These are phyloP conservation scores for Rhizomucor miehei DNA, from an alignment of 371 early-diverging fungal genomes.

Conservation along the genomic window DNA sequence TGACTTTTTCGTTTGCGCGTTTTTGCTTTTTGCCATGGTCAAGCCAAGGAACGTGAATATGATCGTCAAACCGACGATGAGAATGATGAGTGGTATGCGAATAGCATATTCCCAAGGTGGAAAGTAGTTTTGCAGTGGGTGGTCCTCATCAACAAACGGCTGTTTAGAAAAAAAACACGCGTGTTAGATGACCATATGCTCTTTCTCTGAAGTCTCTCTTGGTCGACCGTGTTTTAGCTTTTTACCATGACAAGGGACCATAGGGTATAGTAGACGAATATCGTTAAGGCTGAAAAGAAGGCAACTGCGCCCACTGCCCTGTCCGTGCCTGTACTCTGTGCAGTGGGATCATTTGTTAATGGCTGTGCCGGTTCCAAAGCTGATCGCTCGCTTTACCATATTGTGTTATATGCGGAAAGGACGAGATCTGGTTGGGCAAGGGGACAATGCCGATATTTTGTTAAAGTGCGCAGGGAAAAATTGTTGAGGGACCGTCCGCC, in stretches of 20 bases:
- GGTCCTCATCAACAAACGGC: slow-evolving; percentile 91
- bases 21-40: slow-evolving; percentile 80
- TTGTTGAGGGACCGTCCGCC: too few species aligned
- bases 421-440: too few species aligned
- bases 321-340: slow-evolving; percentile 55
- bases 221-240: too few species aligned
- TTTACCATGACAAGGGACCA: slow-evolving; percentile 89
- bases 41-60: slow-evolving; percentile 78
- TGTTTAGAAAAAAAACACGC: slow-evolving; percentile 19
- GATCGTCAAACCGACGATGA: slow-evolving; percentile 75
- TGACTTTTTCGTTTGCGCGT: slow-evolving; percentile 41
- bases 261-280: slow-evolving; percentile 86
- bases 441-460: too few species aligned
- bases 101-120: slow-evolving; percentile 86
- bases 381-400: too few species aligned
- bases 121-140: slow-evolving; percentile 78
- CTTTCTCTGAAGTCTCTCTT: slow-evolving; percentile 2
- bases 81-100: slow-evolving; percentile 76
- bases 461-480: too few species aligned
- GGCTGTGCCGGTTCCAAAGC: too few species aligned
- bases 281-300: slow-evolving; percentile 61
- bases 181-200: not conserved
- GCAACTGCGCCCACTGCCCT: slow-evolving; percentile 77
- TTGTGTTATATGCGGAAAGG: too few species aligned
- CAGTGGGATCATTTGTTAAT: too few species aligned